Evolutionary conservation across 176 grass and related monocot genomes (phyloP).

Genomic region (Triticum dicoccoides): DNA sequence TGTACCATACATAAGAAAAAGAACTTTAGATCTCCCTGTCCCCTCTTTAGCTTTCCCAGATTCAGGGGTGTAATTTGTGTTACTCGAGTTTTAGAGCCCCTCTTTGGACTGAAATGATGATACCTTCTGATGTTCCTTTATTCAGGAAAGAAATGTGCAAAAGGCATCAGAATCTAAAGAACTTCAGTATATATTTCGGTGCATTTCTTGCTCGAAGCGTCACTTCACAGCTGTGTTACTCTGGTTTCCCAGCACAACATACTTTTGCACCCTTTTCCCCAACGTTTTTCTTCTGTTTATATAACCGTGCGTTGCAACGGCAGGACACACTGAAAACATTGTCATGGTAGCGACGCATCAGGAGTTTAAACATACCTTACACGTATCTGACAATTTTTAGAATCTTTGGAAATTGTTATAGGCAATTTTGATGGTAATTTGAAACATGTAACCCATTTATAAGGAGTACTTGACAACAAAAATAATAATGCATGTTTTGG

Average conservation of each 20-base stretch:
- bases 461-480: no score
- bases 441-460: no score
- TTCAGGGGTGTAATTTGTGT: slow-evolving; percentile 43
- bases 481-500: no score
- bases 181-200: neutral
- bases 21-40: slow-evolving; percentile 24
- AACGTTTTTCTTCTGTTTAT: no score
- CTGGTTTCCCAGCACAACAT: neutral
- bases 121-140: slow-evolving; percentile 37
- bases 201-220: neutral
- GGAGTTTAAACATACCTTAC: no score
- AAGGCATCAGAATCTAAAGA: neutral
- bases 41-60: slow-evolving; percentile 35
- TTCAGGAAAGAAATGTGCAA: slow-evolving; percentile 21
- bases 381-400: no score
- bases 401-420: no score
- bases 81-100: slow-evolving; percentile 23
- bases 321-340: no score
- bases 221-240: neutral
- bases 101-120: slow-evolving; percentile 36
- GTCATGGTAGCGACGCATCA: no score
- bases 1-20: slow-evolving; percentile 57
- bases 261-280: no score
- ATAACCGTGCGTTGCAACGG: no score
- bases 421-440: no score